Evolutionary conservation across 2,329 filamentous ascomycete genomes (phyloP).

Genomic region (Aureobasidium sp.): DNA sequence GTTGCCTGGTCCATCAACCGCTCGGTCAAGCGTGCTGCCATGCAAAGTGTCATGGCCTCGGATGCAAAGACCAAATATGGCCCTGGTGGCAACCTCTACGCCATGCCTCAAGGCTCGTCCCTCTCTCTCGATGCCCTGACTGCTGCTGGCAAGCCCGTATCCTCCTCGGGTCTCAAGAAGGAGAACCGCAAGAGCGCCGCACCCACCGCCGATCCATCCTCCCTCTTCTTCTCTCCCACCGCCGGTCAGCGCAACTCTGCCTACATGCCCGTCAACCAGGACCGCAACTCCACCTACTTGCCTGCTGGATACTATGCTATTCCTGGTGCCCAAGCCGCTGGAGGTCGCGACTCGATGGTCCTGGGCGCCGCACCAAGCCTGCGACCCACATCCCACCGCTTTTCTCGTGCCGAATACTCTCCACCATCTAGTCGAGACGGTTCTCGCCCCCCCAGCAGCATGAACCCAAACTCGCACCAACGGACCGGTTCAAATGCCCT

Average conservation of each 20-base stretch:
- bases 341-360: constrained; percentile 34
- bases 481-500: not conserved
- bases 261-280: constrained; percentile 21
- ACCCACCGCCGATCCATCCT: constrained; percentile 33
- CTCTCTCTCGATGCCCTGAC: constrained; percentile 22
- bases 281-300: constrained; percentile 70
- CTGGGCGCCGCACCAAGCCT: constrained; percentile 31
- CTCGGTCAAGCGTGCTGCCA: constrained; percentile 78
- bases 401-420: constrained; percentile 22
- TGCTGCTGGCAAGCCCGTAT: not conserved
- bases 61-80: constrained; percentile 50
- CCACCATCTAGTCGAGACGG: constrained; percentile 16
- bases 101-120: constrained; percentile 43
- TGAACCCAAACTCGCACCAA: not conserved
- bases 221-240: constrained; percentile 92
- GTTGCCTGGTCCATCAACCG: constrained; percentile 88
- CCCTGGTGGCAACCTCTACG: constrained; percentile 55
- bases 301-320: constrained; percentile 88
- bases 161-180: not conserved
- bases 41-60: constrained; percentile 60
- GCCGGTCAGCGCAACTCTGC: constrained; percentile 36
- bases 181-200: not conserved
- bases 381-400: constrained; percentile 25
- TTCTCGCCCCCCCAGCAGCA: constrained; percentile 7
- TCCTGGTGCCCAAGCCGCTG: constrained; percentile 44